A percentile compares a stretch with the other conserved stretches of the same genome.
phyloP scores from a whole-genome alignment of 2,329 filamentous ascomycete species.

The Teratosphaeriaceae sp. region DNA sequence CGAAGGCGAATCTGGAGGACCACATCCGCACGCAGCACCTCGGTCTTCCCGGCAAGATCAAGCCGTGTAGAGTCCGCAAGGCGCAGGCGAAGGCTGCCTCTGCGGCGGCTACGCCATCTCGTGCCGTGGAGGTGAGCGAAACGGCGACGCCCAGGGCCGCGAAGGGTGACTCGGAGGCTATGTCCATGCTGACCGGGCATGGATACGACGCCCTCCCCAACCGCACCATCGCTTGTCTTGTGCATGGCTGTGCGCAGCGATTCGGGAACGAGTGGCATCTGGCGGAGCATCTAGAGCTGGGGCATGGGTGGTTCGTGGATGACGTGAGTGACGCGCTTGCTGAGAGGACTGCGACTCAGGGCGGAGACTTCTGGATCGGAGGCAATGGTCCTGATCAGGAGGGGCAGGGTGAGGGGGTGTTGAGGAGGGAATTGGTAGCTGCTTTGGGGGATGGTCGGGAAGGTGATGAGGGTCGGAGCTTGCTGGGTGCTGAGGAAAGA shows the following conservation, averaged over 20 bases:
- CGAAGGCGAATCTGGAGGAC: slow-evolving; percentile 72
- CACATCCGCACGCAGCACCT: slow-evolving; percentile 81
- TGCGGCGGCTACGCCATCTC: too few species aligned
- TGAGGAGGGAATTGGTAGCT: not conserved
- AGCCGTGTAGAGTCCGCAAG: slow-evolving; percentile 13
- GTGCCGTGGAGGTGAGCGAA: slow-evolving; percentile 4
- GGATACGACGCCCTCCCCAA: slow-evolving; percentile 44
- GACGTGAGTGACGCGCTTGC: slow-evolving; percentile 32
- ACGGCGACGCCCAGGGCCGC: slow-evolving; percentile 7
- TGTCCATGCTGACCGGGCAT: slow-evolving; percentile 46
- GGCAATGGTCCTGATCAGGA: slow-evolving; percentile 33
- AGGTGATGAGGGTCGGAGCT: too few species aligned
- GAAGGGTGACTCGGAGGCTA: slow-evolving; percentile 1
- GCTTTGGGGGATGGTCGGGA: not conserved
- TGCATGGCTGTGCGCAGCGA: slow-evolving; percentile 44
- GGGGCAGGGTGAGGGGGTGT: slow-evolving; percentile 21
- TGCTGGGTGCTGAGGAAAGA: too few species aligned
- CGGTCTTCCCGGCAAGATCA: slow-evolving; percentile 36
- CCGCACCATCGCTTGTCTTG: slow-evolving; percentile 46
- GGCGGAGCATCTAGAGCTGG: slow-evolving; percentile 47
- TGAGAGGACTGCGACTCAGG: too few species aligned
- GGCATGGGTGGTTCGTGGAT: slow-evolving; percentile 35
- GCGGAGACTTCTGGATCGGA: too few species aligned
- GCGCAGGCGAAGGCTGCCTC: slow-evolving; percentile 5
- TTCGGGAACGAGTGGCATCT: slow-evolving; percentile 55